Evolutionary conservation across 192 early-diverging fungal species (phyloP).

Genomic region (Linderina pennispora): DNA sequence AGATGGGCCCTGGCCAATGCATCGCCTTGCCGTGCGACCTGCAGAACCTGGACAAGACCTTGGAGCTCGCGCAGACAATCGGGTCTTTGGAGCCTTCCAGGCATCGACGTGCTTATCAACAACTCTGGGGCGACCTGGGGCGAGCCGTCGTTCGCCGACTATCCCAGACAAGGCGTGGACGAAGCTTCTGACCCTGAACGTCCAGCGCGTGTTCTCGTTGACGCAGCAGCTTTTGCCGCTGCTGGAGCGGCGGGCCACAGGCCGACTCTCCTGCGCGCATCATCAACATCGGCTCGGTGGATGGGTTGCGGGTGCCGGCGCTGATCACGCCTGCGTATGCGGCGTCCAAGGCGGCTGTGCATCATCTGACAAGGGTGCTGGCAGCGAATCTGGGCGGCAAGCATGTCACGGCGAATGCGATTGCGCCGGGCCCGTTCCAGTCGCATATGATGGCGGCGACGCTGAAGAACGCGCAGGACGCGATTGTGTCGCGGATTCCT

Average conservation of each 20-base stretch:
- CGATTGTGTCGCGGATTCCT: slow-evolving; percentile 54
- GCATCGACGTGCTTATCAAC: slow-evolving; percentile 81
- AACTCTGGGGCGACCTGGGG: slow-evolving; percentile 65
- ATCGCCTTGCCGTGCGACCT: slow-evolving; percentile 71
- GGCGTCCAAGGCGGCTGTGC: slow-evolving; percentile 72
- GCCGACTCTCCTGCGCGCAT: slow-evolving; percentile 60
- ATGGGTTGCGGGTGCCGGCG: slow-evolving; percentile 50
- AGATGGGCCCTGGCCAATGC: slow-evolving; percentile 64
- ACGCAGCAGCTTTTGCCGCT: slow-evolving; percentile 69
- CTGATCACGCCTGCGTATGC: slow-evolving; percentile 66
- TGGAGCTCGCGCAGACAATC: slow-evolving; percentile 53
- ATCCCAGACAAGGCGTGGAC: slow-evolving; percentile 61
- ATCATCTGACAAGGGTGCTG: slow-evolving; percentile 65
- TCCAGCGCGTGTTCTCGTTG: slow-evolving; percentile 74
- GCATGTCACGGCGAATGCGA: slow-evolving; percentile 59
- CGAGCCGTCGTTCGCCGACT: slow-evolving; percentile 21
- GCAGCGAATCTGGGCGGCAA: slow-evolving; percentile 54
- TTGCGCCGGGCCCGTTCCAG: slow-evolving; percentile 69
- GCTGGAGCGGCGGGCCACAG: slow-evolving; percentile 52
- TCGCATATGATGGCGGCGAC: slow-evolving; percentile 75
- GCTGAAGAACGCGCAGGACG: slow-evolving; percentile 45
- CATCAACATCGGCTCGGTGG: slow-evolving; percentile 88
- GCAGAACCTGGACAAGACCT: slow-evolving; percentile 50
- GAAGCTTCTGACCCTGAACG: slow-evolving; percentile 82
- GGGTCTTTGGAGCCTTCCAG: slow-evolving; percentile 49